A percentile compares a stretch with the other conserved stretches of the same genome.
Conservation (phyloP, 257 asterid genomes). For the Nicotiana tomentosiformis region DNA sequence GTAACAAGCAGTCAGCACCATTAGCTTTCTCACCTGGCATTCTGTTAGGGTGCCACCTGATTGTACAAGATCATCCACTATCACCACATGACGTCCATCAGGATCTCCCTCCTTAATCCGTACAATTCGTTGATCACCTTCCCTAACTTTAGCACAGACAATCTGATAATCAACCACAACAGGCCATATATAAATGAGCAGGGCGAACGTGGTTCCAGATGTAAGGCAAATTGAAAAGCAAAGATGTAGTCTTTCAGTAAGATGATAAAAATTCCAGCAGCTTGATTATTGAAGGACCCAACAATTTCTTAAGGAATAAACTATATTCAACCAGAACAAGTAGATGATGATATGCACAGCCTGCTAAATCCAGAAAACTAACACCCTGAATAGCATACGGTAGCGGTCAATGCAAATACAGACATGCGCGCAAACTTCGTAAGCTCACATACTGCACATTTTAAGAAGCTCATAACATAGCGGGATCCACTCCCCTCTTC, state of each 20-base stretch:
- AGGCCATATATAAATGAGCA: conserved; percentile 13
- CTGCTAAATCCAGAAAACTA: background rate
- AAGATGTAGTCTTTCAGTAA: background rate
- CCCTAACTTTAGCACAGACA: conserved; percentile 94
- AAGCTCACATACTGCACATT: background rate
- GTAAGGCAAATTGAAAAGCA: background rate
- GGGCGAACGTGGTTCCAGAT: background rate
- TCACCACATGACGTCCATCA: conserved; percentile 91
- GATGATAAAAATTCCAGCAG: background rate
- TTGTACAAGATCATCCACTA: conserved; percentile 97
- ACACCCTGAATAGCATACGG: background rate
- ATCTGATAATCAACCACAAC: conserved; percentile 39
- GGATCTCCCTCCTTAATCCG: conserved; percentile 91
- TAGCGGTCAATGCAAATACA: background rate
- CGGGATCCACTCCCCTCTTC: background rate
- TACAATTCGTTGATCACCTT: conserved; percentile 84
- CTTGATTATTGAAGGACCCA: background rate
- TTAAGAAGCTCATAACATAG: background rate
- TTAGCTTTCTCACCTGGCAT: conserved; percentile 62
- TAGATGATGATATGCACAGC: background rate
- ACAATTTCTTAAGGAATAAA: background rate
- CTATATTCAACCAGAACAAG: background rate
- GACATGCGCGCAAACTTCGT: background rate
- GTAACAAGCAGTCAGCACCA: background rate
- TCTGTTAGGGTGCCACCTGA: conserved; percentile 89